Percentiles rank a stretch among this genome's conserved stretches.
Conservation (phyloP, 257 asterid genomes). For the Schizonepeta tenuifolia region DNA sequence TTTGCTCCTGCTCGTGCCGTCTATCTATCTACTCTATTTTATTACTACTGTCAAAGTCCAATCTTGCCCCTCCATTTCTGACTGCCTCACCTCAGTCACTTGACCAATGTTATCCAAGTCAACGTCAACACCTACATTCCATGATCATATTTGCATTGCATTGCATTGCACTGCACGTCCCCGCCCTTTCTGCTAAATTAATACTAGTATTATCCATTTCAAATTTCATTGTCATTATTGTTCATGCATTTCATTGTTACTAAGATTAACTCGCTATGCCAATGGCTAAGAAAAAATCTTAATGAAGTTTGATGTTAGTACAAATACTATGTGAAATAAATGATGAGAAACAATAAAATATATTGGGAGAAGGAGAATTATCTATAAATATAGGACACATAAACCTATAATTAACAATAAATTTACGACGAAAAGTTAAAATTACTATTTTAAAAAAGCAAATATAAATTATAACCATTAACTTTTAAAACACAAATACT, state of each 20-base stretch:
- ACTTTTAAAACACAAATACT: no score
- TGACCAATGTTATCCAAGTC: conserved; percentile 9
- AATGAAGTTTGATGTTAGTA: no score
- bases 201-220: no score
- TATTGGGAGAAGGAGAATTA: no score
- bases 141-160: background rate
- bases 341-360: background rate
- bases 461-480: no score
- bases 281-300: no score
- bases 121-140: conserved; percentile 23
- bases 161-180: background rate
- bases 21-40: background rate
- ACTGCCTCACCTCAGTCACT: background rate
- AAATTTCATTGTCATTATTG: background rate
- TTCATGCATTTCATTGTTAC: background rate
- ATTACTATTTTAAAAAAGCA: no score
- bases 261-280: no score
- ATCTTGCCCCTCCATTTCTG: conserved; percentile 5
- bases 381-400: no score
- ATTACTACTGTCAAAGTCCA: background rate
- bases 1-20: background rate
- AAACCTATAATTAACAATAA: no score
- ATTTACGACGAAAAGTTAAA: no score
- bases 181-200: no score
- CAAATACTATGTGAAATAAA: background rate